phyloP scores from a whole-genome alignment of 176 grass and related monocot species.

The Zea luxurians region DNA sequence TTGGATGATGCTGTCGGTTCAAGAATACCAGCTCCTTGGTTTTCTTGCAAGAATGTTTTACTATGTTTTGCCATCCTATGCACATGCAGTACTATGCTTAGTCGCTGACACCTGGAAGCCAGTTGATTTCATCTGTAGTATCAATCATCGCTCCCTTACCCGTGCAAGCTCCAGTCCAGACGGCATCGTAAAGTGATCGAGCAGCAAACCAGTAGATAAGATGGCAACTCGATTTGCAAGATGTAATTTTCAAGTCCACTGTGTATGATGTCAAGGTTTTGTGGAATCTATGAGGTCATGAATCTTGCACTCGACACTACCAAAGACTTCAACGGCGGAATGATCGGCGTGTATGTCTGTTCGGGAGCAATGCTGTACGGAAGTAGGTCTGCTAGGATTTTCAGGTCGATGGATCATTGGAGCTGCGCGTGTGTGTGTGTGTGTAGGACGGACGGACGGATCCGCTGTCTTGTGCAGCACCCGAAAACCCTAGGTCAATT shows the following conservation, averaged over 20 bases:
- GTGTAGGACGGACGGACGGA: neutral
- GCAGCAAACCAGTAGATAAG: neutral
- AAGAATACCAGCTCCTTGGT: neutral
- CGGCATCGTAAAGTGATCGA: neutral
- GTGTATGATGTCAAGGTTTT: neutral
- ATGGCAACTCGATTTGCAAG: neutral
- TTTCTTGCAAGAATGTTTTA: neutral
- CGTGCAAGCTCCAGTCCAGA: neutral
- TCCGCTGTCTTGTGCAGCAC: slow-evolving; percentile 21
- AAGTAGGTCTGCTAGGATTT: slow-evolving; percentile 19
- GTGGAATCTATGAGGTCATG: neutral
- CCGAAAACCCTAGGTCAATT: slow-evolving; percentile 40
- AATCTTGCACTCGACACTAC: neutral
- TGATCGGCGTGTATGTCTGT: slow-evolving; percentile 13
- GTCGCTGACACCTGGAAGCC: neutral
- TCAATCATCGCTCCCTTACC: neutral
- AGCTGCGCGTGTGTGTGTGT: neutral
- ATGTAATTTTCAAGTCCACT: neutral
- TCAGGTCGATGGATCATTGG: slow-evolving; percentile 33
- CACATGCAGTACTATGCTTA: neutral
- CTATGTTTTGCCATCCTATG: neutral
- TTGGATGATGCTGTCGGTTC: neutral
- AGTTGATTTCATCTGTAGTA: neutral
- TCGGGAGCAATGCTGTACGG: slow-evolving; percentile 24
- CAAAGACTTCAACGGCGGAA: slow-evolving; percentile 10